A percentile compares a stretch with the other conserved stretches of the same genome.
Evolutionary conservation across 2,329 filamentous ascomycete species (phyloP).

Genomic region (Aspergillus neotritici): DNA sequence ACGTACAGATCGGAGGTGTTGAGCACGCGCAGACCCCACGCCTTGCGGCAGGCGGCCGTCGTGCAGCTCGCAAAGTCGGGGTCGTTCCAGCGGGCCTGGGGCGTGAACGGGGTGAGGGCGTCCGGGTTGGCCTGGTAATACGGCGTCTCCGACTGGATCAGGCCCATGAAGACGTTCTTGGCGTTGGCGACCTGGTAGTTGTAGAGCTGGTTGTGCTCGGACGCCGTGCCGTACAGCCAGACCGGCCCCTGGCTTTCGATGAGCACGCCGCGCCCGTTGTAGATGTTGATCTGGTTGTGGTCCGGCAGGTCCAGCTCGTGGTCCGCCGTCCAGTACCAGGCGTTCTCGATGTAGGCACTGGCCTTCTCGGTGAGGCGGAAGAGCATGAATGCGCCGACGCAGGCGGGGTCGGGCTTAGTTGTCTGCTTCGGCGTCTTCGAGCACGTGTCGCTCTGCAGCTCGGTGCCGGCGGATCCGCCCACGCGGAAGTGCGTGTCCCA

Average conservation of each 20-base stretch:
- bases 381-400: conserved; percentile 66
- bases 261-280: conserved; percentile 77
- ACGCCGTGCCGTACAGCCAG: conserved; percentile 73
- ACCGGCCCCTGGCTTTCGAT: conserved; percentile 74
- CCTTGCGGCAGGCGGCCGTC: conserved; percentile 58
- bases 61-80: conserved; percentile 61
- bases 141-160: conserved; percentile 86
- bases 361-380: conserved; percentile 52
- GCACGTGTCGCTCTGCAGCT: conserved; percentile 74
- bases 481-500: conserved; percentile 97
- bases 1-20: conserved; percentile 63
- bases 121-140: conserved; percentile 79
- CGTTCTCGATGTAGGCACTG: conserved; percentile 78
- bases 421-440: conserved; percentile 64
- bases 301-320: conserved; percentile 75
- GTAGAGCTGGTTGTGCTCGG: conserved; percentile 57
- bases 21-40: conserved; percentile 68
- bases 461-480: conserved; percentile 76
- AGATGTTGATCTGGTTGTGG: conserved; percentile 66
- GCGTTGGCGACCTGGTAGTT: conserved; percentile 82
- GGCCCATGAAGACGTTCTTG: conserved; percentile 70
- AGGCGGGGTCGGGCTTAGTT: conserved; percentile 59
- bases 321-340: conserved; percentile 85
- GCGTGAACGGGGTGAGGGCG: conserved; percentile 48
- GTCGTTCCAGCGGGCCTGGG: conserved; percentile 43